Base-by-base conservation (phyloP, 176 grass and related monocot genomes). In the Metroxylon sagu region DNA sequence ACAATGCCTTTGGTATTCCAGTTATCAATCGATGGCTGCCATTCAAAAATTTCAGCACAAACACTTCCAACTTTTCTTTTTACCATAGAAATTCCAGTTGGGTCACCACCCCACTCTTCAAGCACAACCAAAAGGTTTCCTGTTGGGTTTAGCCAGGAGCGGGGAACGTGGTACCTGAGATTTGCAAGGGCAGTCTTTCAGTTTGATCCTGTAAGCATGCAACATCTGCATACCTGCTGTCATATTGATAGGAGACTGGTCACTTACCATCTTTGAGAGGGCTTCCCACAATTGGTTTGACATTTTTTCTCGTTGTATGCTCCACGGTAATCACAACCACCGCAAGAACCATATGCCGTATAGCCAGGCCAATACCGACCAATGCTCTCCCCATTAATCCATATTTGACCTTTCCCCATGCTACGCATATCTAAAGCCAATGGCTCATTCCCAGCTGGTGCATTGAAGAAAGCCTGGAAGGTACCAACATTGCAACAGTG, bases 331-430 rank as follows among this genome's bases (percentile, higher is more conserved):
- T 79, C 61, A 69, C 92, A 97, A 4, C 49, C 12, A 16, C 84
- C 74, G 26, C 92, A 97, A 70, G 66, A 30, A 12, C 87, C 78
- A 49, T 57, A 69, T 49, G 92, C 83, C 53, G 35, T 72, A 65
- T 97, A 85, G 55, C 29, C 62, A 3, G 92, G 74, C 92, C 92
- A 97, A 73, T 91, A 91, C 3, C 92, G 80, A 5, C 92, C 92
- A 48, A 77, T 83, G 73, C 80, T 73, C 66, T 83, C 84, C 0
- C 84, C 87, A 66, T 97, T 97, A 48, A 97, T 81, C 92, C 92
- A 97, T 27, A 97, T 61, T 61, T 97, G 87, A 18, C 92, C 92
- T 56, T 97, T 97, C 3, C 92, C 87, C 92, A 97, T 91, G 76
- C 92, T 83, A 23, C 84, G 78, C 92, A 91, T 97, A 68, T 97